Percentiles rank a stretch among this genome's conserved stretches.
These are phyloP conservation scores for Coffea canephora DNA, from an alignment of 257 asterid genomes.

Conservation along the genomic window DNA sequence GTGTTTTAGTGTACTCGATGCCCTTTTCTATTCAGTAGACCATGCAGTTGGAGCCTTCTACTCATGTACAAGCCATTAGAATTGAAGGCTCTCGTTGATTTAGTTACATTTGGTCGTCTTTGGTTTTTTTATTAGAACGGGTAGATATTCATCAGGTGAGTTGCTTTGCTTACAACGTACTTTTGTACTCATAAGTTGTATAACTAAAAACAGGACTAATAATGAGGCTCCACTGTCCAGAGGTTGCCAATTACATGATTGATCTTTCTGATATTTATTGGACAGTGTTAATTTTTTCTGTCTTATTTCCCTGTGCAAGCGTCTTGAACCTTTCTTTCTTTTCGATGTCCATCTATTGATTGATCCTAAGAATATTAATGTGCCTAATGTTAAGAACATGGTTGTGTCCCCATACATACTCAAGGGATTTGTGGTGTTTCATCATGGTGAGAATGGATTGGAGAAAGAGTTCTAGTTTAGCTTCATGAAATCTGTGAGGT, in stretches of 20 bases:
- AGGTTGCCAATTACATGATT: neutral
- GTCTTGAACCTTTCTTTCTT: too few species aligned
- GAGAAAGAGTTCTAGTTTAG: neutral
- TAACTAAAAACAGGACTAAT: neutral
- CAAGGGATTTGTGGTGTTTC: neutral
- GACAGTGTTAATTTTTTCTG: neutral
- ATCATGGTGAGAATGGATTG: neutral
- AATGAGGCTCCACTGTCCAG: neutral
- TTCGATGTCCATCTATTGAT: neutral
- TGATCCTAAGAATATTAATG: neutral
- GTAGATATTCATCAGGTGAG: too few species aligned
- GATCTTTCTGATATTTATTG: neutral
- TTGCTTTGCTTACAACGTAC: too few species aligned
- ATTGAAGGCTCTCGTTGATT: too few species aligned
- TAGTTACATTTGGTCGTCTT: neutral
- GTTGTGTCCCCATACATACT: neutral
- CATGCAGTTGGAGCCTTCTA: neutral
- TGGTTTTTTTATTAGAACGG: neutral
- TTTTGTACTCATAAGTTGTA: neutral
- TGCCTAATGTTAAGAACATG: neutral
- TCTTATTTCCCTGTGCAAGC: too few species aligned
- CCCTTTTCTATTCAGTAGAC: neutral
- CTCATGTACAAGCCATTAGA: neutral
- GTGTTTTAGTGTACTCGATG: neutral
- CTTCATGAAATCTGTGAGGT: neutral